Conservation (phyloP, 768 basidiomycete genomes). For the Lactifluus volemus region DNA sequence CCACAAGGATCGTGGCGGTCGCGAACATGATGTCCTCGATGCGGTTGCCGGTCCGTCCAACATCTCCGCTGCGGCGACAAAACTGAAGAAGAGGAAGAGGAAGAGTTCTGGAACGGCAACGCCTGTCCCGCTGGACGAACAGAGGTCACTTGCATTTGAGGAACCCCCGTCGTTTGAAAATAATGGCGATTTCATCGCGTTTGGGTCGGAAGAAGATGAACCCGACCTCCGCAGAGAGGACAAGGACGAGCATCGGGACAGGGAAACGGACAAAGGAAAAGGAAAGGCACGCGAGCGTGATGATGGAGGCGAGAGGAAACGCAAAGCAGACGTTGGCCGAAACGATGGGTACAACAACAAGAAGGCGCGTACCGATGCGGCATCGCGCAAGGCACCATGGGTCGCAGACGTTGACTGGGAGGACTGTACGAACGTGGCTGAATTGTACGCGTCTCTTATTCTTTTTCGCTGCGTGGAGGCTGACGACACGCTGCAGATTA, state of each 20-base stretch:
- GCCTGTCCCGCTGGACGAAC: not conserved
- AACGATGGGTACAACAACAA: constrained; percentile 45
- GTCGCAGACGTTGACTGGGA: constrained; percentile 61
- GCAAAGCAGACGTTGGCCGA: constrained; percentile 40
- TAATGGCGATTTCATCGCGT: constrained; percentile 15
- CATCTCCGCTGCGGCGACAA: not conserved
- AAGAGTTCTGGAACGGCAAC: constrained; percentile 4
- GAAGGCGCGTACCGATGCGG: constrained; percentile 42
- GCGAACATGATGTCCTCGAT: not conserved
- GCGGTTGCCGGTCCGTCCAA: constrained; percentile 2
- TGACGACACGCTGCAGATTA: constrained; percentile 41
- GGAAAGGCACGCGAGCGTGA: constrained; percentile 19
- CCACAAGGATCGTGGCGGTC: not conserved
- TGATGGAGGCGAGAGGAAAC: constrained; percentile 32
- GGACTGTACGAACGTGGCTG: constrained; percentile 65
- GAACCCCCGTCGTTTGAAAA: constrained; percentile 8
- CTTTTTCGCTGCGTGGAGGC: constrained; percentile 1
- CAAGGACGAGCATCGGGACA: constrained; percentile 3
- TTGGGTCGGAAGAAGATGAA: constrained; percentile 10
- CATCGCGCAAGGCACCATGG: constrained; percentile 58
- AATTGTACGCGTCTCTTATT: constrained; percentile 50
- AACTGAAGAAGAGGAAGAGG: not conserved
- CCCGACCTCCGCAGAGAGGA: constrained; percentile 9
- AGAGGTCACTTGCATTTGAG: not conserved
- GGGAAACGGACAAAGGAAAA: constrained; percentile 16